phyloP scores from a whole-genome alignment of 1,284 basidiomycete species.

The Fomitiporia mediterranea region DNA sequence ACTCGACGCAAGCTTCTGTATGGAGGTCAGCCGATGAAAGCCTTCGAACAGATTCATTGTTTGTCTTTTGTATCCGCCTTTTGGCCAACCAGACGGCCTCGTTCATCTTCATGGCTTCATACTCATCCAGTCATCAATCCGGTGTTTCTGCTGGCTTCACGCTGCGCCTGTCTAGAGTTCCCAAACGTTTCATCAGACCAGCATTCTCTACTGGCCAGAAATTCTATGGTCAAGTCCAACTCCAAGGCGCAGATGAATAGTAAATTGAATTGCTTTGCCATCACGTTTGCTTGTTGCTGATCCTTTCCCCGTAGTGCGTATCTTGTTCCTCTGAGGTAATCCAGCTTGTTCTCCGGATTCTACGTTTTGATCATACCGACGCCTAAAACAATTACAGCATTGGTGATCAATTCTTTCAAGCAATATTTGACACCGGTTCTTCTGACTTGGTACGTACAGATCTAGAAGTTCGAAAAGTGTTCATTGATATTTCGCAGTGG shows the following conservation, averaged over 20 bases:
- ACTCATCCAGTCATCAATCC: background rate
- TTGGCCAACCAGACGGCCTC: no score
- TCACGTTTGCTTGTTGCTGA: background rate
- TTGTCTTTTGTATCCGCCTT: no score
- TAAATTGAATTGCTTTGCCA: background rate
- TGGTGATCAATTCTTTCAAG: conserved; percentile 44
- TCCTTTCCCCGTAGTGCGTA: conserved; percentile 33
- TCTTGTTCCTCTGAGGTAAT: conserved; percentile 35
- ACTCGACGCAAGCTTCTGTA: no score
- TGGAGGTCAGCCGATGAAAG: no score
- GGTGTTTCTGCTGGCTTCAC: conserved; percentile 8
- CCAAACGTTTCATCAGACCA: background rate
- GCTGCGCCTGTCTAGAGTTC: conserved; percentile 11
- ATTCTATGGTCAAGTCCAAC: background rate
- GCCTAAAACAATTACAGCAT: conserved; percentile 26
- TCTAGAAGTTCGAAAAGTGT: background rate
- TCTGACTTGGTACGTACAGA: conserved; percentile 40
- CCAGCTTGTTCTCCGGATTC: conserved; percentile 7
- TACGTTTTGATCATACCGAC: background rate
- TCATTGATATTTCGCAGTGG: conserved; percentile 29
- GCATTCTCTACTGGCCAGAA: background rate
- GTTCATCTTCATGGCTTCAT: no score
- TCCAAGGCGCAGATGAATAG: conserved; percentile 14
- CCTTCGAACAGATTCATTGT: no score
- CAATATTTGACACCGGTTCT: conserved; percentile 55